Evolutionary conservation across 345 rosid genomes (phyloP).

Genomic region (Geranium rotundifolium): DNA sequence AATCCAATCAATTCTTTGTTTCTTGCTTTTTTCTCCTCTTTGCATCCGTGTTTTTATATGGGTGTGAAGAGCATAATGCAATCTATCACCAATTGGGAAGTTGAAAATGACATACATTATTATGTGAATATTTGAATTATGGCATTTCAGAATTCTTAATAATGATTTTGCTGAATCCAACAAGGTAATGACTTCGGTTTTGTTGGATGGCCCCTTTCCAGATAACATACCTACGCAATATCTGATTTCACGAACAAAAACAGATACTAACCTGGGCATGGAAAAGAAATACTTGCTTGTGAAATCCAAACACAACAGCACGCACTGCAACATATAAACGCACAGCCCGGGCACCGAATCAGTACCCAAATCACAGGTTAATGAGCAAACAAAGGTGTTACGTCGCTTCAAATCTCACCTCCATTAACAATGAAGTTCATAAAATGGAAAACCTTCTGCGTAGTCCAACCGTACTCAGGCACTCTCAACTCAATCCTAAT

Average conservation of each 20-base stretch:
- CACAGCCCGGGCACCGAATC: not conserved
- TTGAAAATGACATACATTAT: no score
- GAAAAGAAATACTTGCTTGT: slow-evolving; percentile 59
- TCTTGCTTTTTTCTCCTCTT: no score
- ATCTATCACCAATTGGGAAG: no score
- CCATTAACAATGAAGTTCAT: slow-evolving; percentile 97
- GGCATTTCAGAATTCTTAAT: no score
- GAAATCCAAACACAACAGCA: slow-evolving; percentile 91
- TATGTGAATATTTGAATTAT: no score
- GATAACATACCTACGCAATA: no score
- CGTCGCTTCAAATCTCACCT: slow-evolving; percentile 34
- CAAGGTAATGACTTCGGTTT: no score
- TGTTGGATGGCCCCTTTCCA: no score
- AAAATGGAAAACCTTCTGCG: slow-evolving; percentile 95
- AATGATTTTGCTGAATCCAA: no score
- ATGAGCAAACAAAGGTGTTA: not conserved
- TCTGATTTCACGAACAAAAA: not conserved
- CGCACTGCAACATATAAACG: slow-evolving; percentile 45
- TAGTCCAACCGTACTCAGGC: slow-evolving; percentile 98
- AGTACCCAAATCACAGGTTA: not conserved
- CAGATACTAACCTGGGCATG: slow-evolving; percentile 70
- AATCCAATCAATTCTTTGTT: no score
- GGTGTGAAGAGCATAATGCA: no score
- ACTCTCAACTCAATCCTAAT: slow-evolving; percentile 89
- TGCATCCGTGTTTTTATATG: no score